Conservation (phyloP, 805 yeast genomes). For the Saccharomycopsis fibuligera region DNA sequence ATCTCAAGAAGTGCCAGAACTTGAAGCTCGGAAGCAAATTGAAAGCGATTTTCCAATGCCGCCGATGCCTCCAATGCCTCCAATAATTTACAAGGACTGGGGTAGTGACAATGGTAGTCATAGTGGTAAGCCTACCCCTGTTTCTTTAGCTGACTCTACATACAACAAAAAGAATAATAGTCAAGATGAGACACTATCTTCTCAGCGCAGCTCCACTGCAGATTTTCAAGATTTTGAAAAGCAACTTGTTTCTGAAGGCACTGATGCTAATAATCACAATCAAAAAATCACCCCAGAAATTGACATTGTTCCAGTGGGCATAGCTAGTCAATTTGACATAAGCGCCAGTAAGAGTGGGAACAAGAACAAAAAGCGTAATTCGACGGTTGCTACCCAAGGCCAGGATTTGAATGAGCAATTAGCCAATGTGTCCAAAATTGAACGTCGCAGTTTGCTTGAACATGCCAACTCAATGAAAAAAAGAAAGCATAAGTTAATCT, state of each 20-base stretch:
- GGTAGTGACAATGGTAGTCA: too few species aligned
- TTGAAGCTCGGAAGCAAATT: too few species aligned
- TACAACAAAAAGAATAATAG: background rate
- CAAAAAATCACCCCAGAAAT: conserved; percentile 10
- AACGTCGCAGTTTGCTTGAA: conserved; percentile 6
- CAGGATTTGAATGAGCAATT: background rate
- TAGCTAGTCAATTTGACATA: conserved; percentile 11
- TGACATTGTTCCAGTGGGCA: conserved; percentile 17
- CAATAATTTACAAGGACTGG: background rate
- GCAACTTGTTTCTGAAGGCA: background rate
- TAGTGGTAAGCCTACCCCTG: too few species aligned
- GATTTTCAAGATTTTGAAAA: background rate
- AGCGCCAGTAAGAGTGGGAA: background rate
- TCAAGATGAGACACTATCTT: background rate
- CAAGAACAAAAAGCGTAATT: background rate
- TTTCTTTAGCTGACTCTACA: too few species aligned
- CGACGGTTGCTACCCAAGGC: background rate
- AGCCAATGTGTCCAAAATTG: background rate
- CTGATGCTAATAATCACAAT: background rate
- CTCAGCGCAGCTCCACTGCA: background rate
- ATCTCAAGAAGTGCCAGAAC: background rate
- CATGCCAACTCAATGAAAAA: conserved; percentile 6
- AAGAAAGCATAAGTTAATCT: conserved; percentile 9
- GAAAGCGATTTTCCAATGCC: too few species aligned
- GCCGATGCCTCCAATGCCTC: conserved; percentile 2